Base-by-base conservation (phyloP, 2,329 filamentous ascomycete species). In the Talaromyces sp. region DNA sequence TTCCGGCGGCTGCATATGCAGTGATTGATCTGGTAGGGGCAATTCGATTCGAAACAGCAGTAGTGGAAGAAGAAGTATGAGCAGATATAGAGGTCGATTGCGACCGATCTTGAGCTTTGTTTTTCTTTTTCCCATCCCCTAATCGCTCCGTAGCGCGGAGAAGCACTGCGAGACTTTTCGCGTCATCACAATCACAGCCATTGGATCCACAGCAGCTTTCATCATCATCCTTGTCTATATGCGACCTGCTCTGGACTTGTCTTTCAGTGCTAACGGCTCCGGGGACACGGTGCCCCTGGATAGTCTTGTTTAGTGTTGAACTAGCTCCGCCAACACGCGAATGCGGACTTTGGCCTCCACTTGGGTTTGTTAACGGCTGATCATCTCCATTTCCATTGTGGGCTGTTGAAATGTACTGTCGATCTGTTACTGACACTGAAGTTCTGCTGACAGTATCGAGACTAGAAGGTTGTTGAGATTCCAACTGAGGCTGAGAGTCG, bases 81-180 rank as follows among this genome's bases (percentile, higher is more conserved):
- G 52, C 28, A 18, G 39, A 23, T 16, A 23, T 48, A 25, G 23
- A 25, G 12, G 12, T 6, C 4, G 28, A n/a, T 18, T 42, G 50
- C 8, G 18, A 18, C 28, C 11, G 3, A 18, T 37, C 25, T 16
- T 35, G 46, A 14, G 28, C 35, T 4, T 21, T 31, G 6, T 9
- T 7, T 35, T 31, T 35, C 25, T 31, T 40, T 37, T 58, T 62
- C 33, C 60, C 60, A 16, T 21, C 54, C 18, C 59, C 60, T 44
- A 62, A 46, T 25, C 56, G 46, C 48, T 62, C 60, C 11, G 63
- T 64, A 14, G 60, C 60, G 7, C 63, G 60, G 52, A 62, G 40
- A n/a, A 62, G 57, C 18, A 64, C 50, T 1, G 63, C 63, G 37
- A 64, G 63, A 31, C 63, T 64, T 58, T 60, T 62, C 12, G 60